Base-by-base conservation (phyloP, 140 eudicot genomes). In the Stevia rebaudiana region DNA sequence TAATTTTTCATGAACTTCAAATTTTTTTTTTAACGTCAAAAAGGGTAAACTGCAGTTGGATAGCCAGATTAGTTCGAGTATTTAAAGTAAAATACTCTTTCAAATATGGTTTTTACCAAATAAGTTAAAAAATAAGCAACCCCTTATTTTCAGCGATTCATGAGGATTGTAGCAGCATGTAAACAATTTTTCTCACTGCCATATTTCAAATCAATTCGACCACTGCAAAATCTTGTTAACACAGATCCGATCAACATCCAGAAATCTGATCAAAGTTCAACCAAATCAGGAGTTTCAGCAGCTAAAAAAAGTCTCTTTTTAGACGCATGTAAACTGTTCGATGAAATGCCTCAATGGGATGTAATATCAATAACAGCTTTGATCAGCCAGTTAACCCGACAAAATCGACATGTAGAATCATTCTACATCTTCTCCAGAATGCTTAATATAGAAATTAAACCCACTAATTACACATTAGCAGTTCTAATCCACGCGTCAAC, bases 401-500 rank as follows among this genome's bases (percentile, higher is more conserved):
- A 73, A 61, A 78, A 66, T 18, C 69, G 51, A 33, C 83, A 72
- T 61, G 17, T 16, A 3, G 91, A 83, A 31, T 76, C 86, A 25
- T 71, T 85, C 33, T 11, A 8, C 40, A 65, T 84, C 71, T 83
- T 80, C 69, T 65, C 37, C 39, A 56, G 65, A 64, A 82, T 85
- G 91, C 86, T 85, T 55, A 68, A 23, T 39, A 16, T 74, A 61
- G 67, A 83, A 74, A 69, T 85, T 15, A 79, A 53, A 63, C 91
- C 91, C 18, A 83, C 73, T 58, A 91, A 83, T 61, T 81, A 76
- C 91, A 85, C 95, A 25, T 85, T 85, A 55, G 84, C 88, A 40
- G 70, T 82, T n/a, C 74, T 89, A 1, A 23, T 83, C 60, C 91
- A 73, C 37, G 73, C 81, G 16, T 80, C 82, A 16, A 76, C 77